phyloP scores from a whole-genome alignment of 1,284 basidiomycete genomes.

The Thelephora terrestris region DNA sequence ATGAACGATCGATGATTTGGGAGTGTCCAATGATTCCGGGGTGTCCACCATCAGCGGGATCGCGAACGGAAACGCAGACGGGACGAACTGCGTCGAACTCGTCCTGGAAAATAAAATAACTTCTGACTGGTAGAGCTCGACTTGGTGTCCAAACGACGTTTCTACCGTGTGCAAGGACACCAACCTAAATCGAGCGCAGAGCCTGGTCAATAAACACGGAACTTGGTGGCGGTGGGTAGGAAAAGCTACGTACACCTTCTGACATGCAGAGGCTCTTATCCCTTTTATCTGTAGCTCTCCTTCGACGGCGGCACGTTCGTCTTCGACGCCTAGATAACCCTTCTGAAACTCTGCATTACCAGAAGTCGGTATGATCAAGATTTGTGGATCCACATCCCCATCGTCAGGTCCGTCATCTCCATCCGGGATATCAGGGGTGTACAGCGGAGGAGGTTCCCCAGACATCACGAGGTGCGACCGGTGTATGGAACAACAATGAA shows the following conservation, averaged over 20 bases:
- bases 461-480: conserved; percentile 11
- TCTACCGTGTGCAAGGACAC: conserved; percentile 61
- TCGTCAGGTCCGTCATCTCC: conserved; percentile 11
- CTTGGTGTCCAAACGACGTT: conserved; percentile 42
- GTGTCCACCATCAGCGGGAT: conserved; percentile 65
- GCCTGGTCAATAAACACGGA: conserved; percentile 4
- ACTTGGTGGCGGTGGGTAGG: background rate
- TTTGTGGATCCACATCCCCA: conserved; percentile 32
- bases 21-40: conserved; percentile 66
- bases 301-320: conserved; percentile 68
- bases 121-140: conserved; percentile 52
- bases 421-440: conserved; percentile 22
- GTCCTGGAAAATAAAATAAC: conserved; percentile 37
- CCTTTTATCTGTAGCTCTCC: conserved; percentile 76
- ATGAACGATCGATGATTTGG: conserved; percentile 58
- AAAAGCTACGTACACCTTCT: conserved; percentile 48
- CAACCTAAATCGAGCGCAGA: conserved; percentile 33
- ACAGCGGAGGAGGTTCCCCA: conserved; percentile 31
- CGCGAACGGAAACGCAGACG: conserved; percentile 62
- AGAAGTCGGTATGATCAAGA: conserved; percentile 56
- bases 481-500: too few relatives aligned
- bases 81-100: conserved; percentile 20
- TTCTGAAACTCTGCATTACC: conserved; percentile 68
- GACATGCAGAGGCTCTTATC: conserved; percentile 44
- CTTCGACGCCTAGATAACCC: conserved; percentile 69